Base-by-base conservation (phyloP, 2,329 filamentous ascomycete species). In the Bretziella fagacearum region DNA sequence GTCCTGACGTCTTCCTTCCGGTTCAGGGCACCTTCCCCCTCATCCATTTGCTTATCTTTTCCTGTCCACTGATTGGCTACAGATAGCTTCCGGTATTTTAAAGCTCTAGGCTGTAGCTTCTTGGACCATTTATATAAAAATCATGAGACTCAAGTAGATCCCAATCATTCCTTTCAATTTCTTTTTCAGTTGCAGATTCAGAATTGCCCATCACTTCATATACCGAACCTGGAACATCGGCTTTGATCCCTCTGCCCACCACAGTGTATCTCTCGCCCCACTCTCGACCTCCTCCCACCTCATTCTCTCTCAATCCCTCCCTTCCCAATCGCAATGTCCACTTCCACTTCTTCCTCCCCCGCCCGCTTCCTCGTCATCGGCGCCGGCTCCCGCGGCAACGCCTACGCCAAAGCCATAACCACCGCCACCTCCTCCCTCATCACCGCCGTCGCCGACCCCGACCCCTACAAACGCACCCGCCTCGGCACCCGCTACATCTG, bases 341-440 rank as follows among this genome's bases (percentile, higher is more conserved):
- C n/a, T n/a, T n/a, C n/a, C n/a, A n/a, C n/a, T n/a, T n/a, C n/a
- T n/a, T n/a, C 27, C 27, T 11, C 25, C 32, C 70, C 74, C 20
- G 74, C 78, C 2, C 75, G 79, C 44, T 75, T 93, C 56, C 69
- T 93, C 47, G 73, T 93, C 56, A 79, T 93, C 54, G 86, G 86
- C 17, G 85, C 84, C 6, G 85, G 86, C 27, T 84, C 81, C 41
- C 77, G 86, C 29, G 86, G 86, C 11, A 70, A 73, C 44, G 73
- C 76, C 25, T 93, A 93, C 59, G 82, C 80, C 26, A 67, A 69
- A 50, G 79, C 79, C 45, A 77, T 85, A 6, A 61, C 65, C n/a
- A 66, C 69, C 13, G 74, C 74, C 15, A 79, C 74, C 51, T 72
- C 77, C 53, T 84, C 80, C 4, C 59, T 79, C 26, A 74, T 96